A percentile compares a stretch with the other conserved stretches of the same genome.
Conservation (phyloP, 2,329 filamentous ascomycete species). For the Aspergillus felis region DNA sequence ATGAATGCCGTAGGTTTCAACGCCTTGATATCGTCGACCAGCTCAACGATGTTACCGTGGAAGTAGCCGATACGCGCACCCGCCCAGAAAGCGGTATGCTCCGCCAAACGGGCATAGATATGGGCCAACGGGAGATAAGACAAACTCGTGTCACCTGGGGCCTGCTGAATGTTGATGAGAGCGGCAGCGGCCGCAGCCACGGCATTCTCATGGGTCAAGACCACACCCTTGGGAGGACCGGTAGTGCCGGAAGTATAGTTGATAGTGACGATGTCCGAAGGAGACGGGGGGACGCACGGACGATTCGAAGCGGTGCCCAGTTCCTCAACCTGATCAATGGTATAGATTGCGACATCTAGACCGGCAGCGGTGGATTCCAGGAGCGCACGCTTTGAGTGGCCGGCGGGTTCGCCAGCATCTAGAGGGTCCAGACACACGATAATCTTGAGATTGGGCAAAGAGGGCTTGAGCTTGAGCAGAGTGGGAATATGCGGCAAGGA, state of each 20-base stretch:
- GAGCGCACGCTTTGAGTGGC: slow-evolving; percentile 74
- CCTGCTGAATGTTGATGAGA: slow-evolving; percentile 51
- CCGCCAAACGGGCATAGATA: slow-evolving; percentile 83
- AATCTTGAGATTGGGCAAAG: slow-evolving; percentile 75
- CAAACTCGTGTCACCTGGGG: slow-evolving; percentile 61
- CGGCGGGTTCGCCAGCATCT: slow-evolving; percentile 70
- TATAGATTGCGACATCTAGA: slow-evolving; percentile 72
- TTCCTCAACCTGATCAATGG: slow-evolving; percentile 75
- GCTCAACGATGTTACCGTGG: slow-evolving; percentile 79
- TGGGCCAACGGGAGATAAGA: slow-evolving; percentile 94
- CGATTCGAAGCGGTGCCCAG: slow-evolving; percentile 68
- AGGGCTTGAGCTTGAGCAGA: slow-evolving; percentile 74
- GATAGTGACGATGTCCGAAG: slow-evolving; percentile 74
- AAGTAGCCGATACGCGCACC: slow-evolving; percentile 84
- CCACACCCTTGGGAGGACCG: slow-evolving; percentile 60
- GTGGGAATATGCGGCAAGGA: slow-evolving; percentile 77
- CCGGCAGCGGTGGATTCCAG: slow-evolving; percentile 70
- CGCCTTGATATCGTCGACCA: slow-evolving; percentile 88
- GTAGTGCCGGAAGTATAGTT: slow-evolving; percentile 66
- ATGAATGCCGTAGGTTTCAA: slow-evolving; percentile 78
- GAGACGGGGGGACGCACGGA: slow-evolving; percentile 65
- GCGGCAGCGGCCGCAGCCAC: slow-evolving; percentile 66
- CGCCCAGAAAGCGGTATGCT: slow-evolving; percentile 68
- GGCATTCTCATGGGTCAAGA: slow-evolving; percentile 75
- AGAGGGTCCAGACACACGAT: slow-evolving; percentile 85